Base-by-base conservation (phyloP, 1,139 yeast species). In the Kluyveromyces marxianus region DNA sequence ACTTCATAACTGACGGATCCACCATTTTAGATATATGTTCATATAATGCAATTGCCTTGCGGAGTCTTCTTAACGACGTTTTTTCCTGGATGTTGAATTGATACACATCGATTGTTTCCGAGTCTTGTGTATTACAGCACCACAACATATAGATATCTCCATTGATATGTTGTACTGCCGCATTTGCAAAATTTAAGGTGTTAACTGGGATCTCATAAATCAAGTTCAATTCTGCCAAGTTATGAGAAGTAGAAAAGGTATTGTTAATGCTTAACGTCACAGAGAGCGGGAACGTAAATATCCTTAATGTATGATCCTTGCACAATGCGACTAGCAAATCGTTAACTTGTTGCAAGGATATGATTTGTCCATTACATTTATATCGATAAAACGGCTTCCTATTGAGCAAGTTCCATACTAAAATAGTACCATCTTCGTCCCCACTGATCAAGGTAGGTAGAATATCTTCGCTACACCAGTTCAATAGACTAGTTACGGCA, bases 101-200 rank as follows among this genome's bases (percentile, higher is more conserved):
- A 42, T 60, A 62, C 3, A 62, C 46, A 40, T 62, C 66, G 29
- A 63, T 51, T 4, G 48, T 40, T 43, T 60, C 64, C 1, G 64
- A 51, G 44, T 59, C 54, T 43, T 53, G 54, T 2, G 66, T 61
- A 46, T 62, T 60, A 35, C 60, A 58, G 39, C 66, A 58, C 41
- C 53, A 46, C 39, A 62, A 45, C 8, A 54, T 51, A 37, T 51
- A 55, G 14, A 4, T n/a, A 10, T 46, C 45, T 7, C 35, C 31
- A 4, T 43, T 43, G 7, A 49, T 10, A 5, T 42, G 43, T 27
- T 46, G 46, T 4, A 58, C 37, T 4, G 46, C 41, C 35, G 59
- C 54, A 44, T 63, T 62, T 0, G 66, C 60, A 49, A 63, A 63
- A 42, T 60, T 63, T 31, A 62, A 41, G 2, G 66, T 60, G 47